Evolutionary conservation across 768 basidiomycete species (phyloP).

Genomic region (Amanita pallidorosea): DNA sequence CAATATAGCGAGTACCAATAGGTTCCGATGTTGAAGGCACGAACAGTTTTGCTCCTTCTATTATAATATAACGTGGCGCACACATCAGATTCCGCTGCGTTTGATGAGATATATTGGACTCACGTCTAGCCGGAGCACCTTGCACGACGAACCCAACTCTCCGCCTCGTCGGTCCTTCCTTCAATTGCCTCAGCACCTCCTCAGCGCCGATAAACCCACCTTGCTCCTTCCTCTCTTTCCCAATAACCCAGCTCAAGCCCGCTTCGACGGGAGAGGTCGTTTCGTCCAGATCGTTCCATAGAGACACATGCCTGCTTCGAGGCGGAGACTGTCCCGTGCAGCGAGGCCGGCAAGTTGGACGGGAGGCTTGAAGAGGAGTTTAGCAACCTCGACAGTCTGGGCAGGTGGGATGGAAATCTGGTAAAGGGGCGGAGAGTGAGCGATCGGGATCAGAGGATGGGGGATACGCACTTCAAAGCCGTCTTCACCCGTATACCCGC

Average conservation of each 20-base stretch:
- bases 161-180: constrained; percentile 64
- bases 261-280: constrained; percentile 82
- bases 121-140: constrained; percentile 80
- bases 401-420: constrained; percentile 88
- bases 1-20: constrained; percentile 39
- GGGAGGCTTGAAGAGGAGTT: constrained; percentile 47
- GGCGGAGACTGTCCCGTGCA: constrained; percentile 84
- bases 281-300: constrained; percentile 91
- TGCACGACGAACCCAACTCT: constrained; percentile 79
- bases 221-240: constrained; percentile 68
- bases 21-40: constrained; percentile 39
- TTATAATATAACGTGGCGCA: background rate
- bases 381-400: constrained; percentile 61
- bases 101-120: constrained; percentile 21
- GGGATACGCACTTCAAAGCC: constrained; percentile 71
- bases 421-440: no score
- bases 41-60: constrained; percentile 75
- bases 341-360: constrained; percentile 87
- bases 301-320: constrained; percentile 95
- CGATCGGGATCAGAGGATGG: background rate
- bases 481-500: constrained; percentile 98
- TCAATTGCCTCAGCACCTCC: constrained; percentile 62
- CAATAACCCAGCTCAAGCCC: constrained; percentile 87
- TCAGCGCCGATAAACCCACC: constrained; percentile 72
- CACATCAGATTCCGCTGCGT: no score